Evolutionary conservation across 1,139 yeast genomes (phyloP).

Genomic region (Nakaseomyces bracarensis): DNA sequence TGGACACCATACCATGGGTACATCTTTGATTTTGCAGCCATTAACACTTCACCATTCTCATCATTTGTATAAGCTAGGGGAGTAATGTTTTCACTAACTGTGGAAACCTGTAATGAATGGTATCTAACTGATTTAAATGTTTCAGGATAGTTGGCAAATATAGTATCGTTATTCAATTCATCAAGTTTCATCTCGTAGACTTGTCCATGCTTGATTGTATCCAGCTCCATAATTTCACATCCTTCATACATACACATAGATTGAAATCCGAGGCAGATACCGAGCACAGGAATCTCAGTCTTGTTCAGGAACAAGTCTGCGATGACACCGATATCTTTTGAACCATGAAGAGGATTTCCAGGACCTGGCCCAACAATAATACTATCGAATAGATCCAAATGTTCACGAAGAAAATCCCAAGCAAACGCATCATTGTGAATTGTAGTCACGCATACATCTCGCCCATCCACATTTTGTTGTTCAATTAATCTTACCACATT

Average conservation of each 20-base stretch:
- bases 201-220: constrained; percentile 77
- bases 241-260: constrained; percentile 65
- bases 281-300: constrained; percentile 57
- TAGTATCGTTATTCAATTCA: constrained; percentile 21
- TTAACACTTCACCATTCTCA: constrained; percentile 40
- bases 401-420: constrained; percentile 34
- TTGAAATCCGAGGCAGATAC: constrained; percentile 92
- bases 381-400: constrained; percentile 52
- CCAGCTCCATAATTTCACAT: constrained; percentile 44
- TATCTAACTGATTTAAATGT: constrained; percentile 69
- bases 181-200: constrained; percentile 42
- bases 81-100: constrained; percentile 28
- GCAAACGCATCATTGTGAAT: constrained; percentile 66
- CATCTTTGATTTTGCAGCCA: constrained; percentile 64
- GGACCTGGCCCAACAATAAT: constrained; percentile 96
- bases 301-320: constrained; percentile 32
- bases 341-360: constrained; percentile 61
- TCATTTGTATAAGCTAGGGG: constrained; percentile 52
- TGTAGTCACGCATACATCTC: constrained; percentile 51
- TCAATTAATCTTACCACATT: constrained; percentile 65
- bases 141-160: constrained; percentile 38
- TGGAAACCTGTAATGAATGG: constrained; percentile 66
- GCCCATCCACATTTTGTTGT: constrained; percentile 32
- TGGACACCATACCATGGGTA: constrained; percentile 89
- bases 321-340: constrained; percentile 69